A percentile compares a stretch with the other conserved stretches of the same genome.
phyloP scores from a whole-genome alignment of 179 eudicot genomes.

The Silene coronaria region DNA sequence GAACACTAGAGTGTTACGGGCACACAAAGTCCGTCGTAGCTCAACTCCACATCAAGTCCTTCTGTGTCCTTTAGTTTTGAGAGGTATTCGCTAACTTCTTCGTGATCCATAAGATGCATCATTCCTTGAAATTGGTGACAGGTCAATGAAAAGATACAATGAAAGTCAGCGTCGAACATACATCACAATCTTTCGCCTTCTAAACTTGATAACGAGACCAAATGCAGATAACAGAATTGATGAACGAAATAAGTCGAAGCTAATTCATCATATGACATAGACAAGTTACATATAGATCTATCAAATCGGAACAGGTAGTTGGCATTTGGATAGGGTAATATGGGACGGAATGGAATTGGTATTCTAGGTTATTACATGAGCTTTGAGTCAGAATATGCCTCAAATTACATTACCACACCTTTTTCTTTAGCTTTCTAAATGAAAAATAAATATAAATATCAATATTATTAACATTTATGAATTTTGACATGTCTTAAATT shows the following conservation, averaged over 20 bases:
- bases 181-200: neutral
- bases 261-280: neutral
- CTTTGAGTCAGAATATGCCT: too few species aligned
- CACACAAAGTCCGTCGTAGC: slow-evolving; percentile 88
- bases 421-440: too few species aligned
- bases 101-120: slow-evolving; percentile 99
- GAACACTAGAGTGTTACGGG: slow-evolving; percentile 53
- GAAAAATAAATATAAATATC: too few species aligned
- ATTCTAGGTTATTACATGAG: too few species aligned
- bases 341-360: neutral
- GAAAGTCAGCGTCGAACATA: neutral
- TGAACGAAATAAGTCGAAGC: too few species aligned
- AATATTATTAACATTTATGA: too few species aligned
- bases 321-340: neutral
- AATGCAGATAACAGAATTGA: too few species aligned
- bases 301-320: too few species aligned
- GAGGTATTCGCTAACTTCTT: slow-evolving; percentile 59
- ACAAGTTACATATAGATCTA: neutral
- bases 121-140: slow-evolving; percentile 47
- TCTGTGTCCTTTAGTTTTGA: slow-evolving; percentile 57
- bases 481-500: too few species aligned
- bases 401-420: too few species aligned
- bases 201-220: too few species aligned
- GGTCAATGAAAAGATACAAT: neutral
- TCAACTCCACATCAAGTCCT: slow-evolving; percentile 79